These are phyloP conservation scores for Wickerhamiella alocasiicola DNA, from an alignment of 805 yeast genomes.

Conservation along the genomic window DNA sequence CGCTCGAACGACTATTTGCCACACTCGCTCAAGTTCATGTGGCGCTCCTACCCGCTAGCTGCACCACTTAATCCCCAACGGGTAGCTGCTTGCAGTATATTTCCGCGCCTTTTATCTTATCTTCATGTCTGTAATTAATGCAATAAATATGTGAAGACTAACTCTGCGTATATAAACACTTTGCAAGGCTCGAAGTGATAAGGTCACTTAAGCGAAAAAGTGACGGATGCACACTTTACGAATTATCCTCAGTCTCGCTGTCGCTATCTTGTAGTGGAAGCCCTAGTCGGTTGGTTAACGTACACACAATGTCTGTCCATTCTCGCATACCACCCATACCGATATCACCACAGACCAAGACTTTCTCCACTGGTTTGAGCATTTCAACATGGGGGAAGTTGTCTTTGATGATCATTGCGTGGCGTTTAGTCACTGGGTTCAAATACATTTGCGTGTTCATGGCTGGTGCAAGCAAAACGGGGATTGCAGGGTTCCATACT, in stretches of 20 bases:
- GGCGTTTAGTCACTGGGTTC: conserved; percentile 77
- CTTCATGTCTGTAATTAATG: too few relatives aligned
- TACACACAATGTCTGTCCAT: conserved; percentile 88
- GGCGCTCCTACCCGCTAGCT: too few relatives aligned
- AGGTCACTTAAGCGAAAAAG: too few relatives aligned
- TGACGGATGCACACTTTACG: too few relatives aligned
- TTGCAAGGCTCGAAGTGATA: too few relatives aligned
- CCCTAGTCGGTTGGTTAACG: conserved; percentile 38
- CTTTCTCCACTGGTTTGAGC: conserved; percentile 89
- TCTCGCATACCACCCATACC: conserved; percentile 99
- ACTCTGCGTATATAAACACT: too few relatives aligned
- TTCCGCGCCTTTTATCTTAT: too few relatives aligned
- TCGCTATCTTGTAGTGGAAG: conserved; percentile 23
- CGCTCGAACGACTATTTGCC: too few relatives aligned
- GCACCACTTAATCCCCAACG: too few relatives aligned
- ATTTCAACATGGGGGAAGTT: conserved; percentile 91
- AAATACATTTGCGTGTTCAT: conserved; percentile 92
- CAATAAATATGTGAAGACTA: too few relatives aligned
- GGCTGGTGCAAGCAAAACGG: conserved; percentile 84
- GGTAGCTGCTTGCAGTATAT: too few relatives aligned
- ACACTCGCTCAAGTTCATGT: too few relatives aligned
- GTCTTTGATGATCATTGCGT: conserved; percentile 56
- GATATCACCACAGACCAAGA: conserved; percentile 86
- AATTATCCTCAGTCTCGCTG: conserved; percentile 22
- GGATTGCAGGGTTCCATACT: conserved; percentile 93